Conservation (phyloP, 768 basidiomycete genomes). For the Boletus bicolor region DNA sequence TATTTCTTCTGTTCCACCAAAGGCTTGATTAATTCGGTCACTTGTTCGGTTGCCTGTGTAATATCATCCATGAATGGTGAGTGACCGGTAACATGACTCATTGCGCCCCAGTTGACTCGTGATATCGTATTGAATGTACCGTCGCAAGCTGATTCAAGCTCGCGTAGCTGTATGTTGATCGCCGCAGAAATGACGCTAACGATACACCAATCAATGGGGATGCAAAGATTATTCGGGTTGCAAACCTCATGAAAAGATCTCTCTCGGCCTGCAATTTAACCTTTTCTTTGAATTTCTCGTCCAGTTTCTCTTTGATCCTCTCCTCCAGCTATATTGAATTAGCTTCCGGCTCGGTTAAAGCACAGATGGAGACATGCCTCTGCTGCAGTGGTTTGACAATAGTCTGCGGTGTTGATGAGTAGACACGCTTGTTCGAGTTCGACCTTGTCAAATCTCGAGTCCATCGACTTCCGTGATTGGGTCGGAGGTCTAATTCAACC, state of each 20-base stretch:
- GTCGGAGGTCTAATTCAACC: constrained; percentile 36
- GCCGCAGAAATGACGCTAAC: constrained; percentile 79
- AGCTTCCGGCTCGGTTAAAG: neutral
- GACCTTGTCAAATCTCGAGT: constrained; percentile 70
- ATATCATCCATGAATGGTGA: constrained; percentile 81
- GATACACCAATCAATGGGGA: neutral
- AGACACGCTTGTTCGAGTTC: constrained; percentile 82
- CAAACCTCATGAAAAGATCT: constrained; percentile 86
- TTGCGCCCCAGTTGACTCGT: constrained; percentile 71
- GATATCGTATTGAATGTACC: constrained; percentile 72
- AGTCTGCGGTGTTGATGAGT: constrained; percentile 96
- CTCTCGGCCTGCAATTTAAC: constrained; percentile 81
- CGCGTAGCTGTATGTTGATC: constrained; percentile 74
- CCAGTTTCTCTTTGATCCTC: constrained; percentile 80
- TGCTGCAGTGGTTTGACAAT: constrained; percentile 87
- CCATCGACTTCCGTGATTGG: constrained; percentile 64
- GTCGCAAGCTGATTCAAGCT: constrained; percentile 85
- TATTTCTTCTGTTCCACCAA: constrained; percentile 95
- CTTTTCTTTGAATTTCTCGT: constrained; percentile 71
- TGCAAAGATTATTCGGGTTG: neutral
- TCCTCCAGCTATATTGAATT: constrained; percentile 71
- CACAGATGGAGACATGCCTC: constrained; percentile 50
- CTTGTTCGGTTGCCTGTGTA: constrained; percentile 67
- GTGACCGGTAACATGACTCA: constrained; percentile 83
- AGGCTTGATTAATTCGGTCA: constrained; percentile 73